These are phyloP conservation scores for Talaromyces sp. DNA, from an alignment of 2,329 filamentous ascomycete species.

Conservation along the genomic window DNA sequence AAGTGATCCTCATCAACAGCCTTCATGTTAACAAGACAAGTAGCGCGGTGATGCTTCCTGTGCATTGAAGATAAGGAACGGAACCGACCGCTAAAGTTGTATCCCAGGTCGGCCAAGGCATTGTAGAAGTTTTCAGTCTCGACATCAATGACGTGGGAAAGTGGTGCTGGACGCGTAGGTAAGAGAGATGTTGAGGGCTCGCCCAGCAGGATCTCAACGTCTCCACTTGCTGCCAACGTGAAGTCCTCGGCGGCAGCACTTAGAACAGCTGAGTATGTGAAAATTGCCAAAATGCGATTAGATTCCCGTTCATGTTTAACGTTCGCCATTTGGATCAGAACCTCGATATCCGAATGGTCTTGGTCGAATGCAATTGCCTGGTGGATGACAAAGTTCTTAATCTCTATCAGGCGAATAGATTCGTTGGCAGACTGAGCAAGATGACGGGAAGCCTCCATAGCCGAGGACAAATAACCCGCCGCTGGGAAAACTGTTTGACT, in stretches of 20 bases:
- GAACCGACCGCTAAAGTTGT: conserved; percentile 30
- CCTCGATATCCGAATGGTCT: conserved; percentile 22
- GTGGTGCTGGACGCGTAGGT: not conserved
- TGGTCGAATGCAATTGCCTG: conserved; percentile 26
- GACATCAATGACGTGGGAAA: not conserved
- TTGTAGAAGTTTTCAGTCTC: conserved; percentile 28
- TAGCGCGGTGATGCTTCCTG: not conserved
- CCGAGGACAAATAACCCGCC: conserved; percentile 31
- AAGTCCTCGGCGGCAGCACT: not conserved
- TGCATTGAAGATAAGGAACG: not conserved
- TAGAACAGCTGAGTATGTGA: conserved; percentile 3
- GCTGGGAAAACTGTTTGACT: conserved; percentile 34
- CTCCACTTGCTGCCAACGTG: not conserved
- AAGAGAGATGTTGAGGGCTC: not conserved
- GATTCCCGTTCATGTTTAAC: not conserved
- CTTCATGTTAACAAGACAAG: not conserved
- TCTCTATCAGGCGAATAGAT: conserved; percentile 26
- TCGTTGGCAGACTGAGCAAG: not conserved
- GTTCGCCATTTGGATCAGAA: not conserved
- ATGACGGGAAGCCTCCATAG: conserved; percentile 26
- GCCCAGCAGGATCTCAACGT: not conserved
- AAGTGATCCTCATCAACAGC: conserved; percentile 12
- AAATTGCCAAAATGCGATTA: not conserved
- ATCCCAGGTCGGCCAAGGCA: conserved; percentile 28
- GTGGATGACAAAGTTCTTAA: conserved; percentile 28